Evolutionary conservation across 805 yeast genomes (phyloP), one percentile per base, ranked within the genome.

Genomic region (Blastobotrys peoriensis): DNA sequence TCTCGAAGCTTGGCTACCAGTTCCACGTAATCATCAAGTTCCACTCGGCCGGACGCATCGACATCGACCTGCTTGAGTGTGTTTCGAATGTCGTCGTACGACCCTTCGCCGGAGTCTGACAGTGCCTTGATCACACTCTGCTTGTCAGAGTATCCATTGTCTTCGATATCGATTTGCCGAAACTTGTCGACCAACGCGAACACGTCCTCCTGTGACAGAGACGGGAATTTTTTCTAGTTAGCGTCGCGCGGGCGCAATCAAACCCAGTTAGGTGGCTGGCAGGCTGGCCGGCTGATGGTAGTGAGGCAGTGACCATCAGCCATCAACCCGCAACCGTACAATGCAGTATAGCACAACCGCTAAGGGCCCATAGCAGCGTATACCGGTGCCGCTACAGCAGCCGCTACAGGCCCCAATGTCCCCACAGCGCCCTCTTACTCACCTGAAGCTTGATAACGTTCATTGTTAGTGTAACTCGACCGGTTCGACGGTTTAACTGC

Each of bases 1-100:
- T 78, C 91, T 59, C 82, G 83, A 51, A 89, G 73, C 61, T 86
- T 87, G 25, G 95, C 85, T 45, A 84, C 75, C 56, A 93, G 79
- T 54, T 68, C 83, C 27, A 91, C 97, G 60, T 79, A 93, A 62
- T 93, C 98, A 48, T 93, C 98, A 60, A 93, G 70, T 64, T 93
- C 98, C 43, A 93, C 97, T 61, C 86, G 91, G 20, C 98, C 98
- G 3, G 95, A 83, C 13, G 98, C 95, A 67, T 93, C 98, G 27
- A 93, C 95, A 53, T 83, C 81, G 40, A 88, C 97, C 43, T 76
- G 77, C 62, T 93, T 93, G 61, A 93, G 74, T 2, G 97, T 86
- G 64, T 88, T 95, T 69, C 98, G 82, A 19, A 95, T 91, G 53
- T 83, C 85, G 65, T 93, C 98, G 60, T 93, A 93, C 25, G 88